Conservation (phyloP, 495 filamentous ascomycete species). For the Penicillium canescens region DNA sequence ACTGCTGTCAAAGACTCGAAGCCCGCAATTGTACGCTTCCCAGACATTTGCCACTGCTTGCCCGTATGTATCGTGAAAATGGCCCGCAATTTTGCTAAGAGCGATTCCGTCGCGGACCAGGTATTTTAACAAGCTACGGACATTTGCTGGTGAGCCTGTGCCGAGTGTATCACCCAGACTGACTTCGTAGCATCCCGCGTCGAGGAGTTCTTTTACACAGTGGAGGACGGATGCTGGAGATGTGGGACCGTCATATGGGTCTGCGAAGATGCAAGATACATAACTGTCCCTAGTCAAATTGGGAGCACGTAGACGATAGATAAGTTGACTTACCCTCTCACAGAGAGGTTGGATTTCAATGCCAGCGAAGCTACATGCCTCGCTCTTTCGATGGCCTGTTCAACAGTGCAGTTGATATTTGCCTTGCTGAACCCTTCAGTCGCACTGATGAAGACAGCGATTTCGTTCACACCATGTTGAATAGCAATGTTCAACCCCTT, state of each 20-base stretch:
- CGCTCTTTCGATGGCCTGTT: conserved; percentile 30
- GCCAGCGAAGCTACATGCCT: conserved; percentile 25
- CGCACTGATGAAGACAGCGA: conserved; percentile 45
- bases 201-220: conserved; percentile 31
- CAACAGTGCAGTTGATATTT: conserved; percentile 45
- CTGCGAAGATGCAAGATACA: conserved; percentile 45
- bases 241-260: conserved; percentile 40
- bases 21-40: conserved; percentile 39
- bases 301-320: neutral
- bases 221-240: conserved; percentile 27
- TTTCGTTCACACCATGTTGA: conserved; percentile 30
- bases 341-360: conserved; percentile 18
- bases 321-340: conserved; percentile 36
- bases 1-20: conserved; percentile 46
- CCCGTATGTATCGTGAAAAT: conserved; percentile 51
- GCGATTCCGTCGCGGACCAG: conserved; percentile 28
- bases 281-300: conserved; percentile 26
- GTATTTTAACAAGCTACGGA: conserved; percentile 28
- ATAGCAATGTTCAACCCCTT: conserved; percentile 40
- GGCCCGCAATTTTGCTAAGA: conserved; percentile 33
- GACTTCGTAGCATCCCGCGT: conserved; percentile 46
- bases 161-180: conserved; percentile 48
- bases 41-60: conserved; percentile 44
- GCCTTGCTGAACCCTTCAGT: conserved; percentile 44
- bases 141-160: conserved; percentile 33